Percentiles rank a stretch among this genome's conserved stretches.
phyloP scores from a whole-genome alignment of 2,329 filamentous ascomycete genomes.

The Trichoderma sp. region DNA sequence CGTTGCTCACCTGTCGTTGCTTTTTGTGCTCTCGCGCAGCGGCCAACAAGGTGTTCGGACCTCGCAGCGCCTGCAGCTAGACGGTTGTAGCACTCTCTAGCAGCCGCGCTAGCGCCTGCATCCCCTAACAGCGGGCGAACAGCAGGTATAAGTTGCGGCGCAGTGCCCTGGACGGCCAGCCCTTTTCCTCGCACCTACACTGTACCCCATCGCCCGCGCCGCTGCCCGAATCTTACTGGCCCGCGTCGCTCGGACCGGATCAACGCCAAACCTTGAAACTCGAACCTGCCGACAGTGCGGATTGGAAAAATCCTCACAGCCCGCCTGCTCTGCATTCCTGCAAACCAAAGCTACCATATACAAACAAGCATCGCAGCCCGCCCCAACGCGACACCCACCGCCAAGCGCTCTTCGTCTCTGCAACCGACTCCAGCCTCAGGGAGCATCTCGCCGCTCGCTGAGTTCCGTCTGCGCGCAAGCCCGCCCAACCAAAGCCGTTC shows the following conservation, averaged over 20 bases:
- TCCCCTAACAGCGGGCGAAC: not conserved
- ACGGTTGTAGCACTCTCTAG: not conserved
- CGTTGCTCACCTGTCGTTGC: not conserved
- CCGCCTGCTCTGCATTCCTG: constrained; percentile 27
- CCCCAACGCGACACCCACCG: constrained; percentile 7
- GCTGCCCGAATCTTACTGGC: constrained; percentile 35
- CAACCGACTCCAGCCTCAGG: not conserved
- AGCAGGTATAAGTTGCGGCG: not conserved
- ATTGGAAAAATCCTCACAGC: constrained; percentile 47
- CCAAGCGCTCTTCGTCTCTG: constrained; percentile 16
- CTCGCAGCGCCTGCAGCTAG: not conserved
- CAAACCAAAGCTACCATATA: not conserved
- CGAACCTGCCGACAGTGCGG: constrained; percentile 43
- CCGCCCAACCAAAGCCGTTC: constrained; percentile 22
- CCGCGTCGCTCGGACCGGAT: constrained; percentile 39
- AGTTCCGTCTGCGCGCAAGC: constrained; percentile 21
- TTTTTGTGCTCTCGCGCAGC: not conserved
- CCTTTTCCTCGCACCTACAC: not conserved
- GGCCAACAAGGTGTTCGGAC: not conserved
- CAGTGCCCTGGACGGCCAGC: not conserved
- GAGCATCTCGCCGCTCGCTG: constrained; percentile 4
- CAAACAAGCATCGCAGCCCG: constrained; percentile 17
- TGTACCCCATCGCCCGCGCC: not conserved
- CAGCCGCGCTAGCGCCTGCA: constrained; percentile 6
- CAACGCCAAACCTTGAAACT: constrained; percentile 45